Base-by-base conservation (phyloP, 192 early-diverging fungal species). In the Coemansia sp. region DNA sequence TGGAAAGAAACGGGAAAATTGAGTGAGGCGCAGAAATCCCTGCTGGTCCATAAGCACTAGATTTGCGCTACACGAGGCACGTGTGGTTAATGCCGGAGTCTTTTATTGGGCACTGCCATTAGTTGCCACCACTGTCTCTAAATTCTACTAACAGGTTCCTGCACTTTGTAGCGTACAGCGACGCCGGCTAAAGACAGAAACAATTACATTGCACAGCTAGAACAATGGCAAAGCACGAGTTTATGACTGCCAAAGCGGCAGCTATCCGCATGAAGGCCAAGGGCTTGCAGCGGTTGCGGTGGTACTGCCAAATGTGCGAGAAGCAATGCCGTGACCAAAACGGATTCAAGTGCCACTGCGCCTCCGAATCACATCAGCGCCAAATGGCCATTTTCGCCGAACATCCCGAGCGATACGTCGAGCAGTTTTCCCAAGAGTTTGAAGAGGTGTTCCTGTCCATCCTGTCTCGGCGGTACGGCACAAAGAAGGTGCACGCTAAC, bases 291-390 rank as follows among this genome's bases (percentile, higher is more conserved):
- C 90, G 91, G 60, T 83, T 97, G 38, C 85, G 90, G 37, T 97
- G 91, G 85, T 97, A 94, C 73, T 97, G 95, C 76, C 95, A 97
- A 77, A 93, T 93, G 85, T 96, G 94, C 67, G 87, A 95, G 70
- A 92, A 89, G 78, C 84, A 85, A 73, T 95, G 92, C 66, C 85
- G 93, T 62, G 95, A 97, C 81, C 93, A 93, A 70, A 97, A 97
- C 83, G 95, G 95, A 2, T 97, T 95, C 85, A 95, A 95, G 74
- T 92, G 91, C 60, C 96, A 98, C 77, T 91, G 88, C 60, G 83
- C 84, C 9, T 93, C 92, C 37, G 96, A 98, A 71, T 84, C 90
- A 9, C 96, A 98, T 77, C 89, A 93, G 67, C 88, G 94, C 16
- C 92, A 95, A 70, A 95, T 96, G 91, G 61, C 87, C 4, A 85